Evolutionary conservation across 176 grass and related monocot genomes (phyloP).

Genomic region (Aegilops umbellulata): DNA sequence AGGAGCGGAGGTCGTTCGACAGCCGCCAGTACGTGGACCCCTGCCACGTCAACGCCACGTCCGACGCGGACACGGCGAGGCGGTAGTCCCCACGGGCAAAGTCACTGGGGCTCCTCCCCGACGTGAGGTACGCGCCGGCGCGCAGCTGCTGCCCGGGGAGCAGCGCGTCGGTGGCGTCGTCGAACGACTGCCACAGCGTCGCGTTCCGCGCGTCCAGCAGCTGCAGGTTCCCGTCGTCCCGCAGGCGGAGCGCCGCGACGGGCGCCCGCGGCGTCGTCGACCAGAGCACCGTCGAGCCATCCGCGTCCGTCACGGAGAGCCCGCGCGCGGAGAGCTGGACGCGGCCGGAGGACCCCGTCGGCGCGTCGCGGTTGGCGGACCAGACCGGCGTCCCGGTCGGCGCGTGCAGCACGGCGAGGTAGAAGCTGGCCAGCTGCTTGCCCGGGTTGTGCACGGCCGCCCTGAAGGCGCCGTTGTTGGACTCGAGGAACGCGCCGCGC

Average conservation of each 20-base stretch:
- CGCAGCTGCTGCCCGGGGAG: slow-evolving; percentile 54
- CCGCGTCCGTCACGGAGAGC: slow-evolving; percentile 38
- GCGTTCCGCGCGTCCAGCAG: slow-evolving; percentile 54
- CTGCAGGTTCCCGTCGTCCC: slow-evolving; percentile 76
- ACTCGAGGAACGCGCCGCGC: slow-evolving; percentile 58
- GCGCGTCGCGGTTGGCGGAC: slow-evolving; percentile 60
- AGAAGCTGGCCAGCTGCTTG: slow-evolving; percentile 51
- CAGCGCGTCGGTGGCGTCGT: slow-evolving; percentile 60
- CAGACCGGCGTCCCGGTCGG: slow-evolving; percentile 55
- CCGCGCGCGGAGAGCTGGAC: slow-evolving; percentile 45
- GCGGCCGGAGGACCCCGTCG: slow-evolving; percentile 42
- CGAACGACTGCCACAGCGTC: slow-evolving; percentile 83
- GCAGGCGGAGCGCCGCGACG: slow-evolving; percentile 47
- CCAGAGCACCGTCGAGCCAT: slow-evolving; percentile 55
- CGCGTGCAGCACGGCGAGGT: slow-evolving; percentile 58
- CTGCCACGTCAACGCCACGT: slow-evolving; percentile 57
- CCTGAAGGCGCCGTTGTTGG: slow-evolving; percentile 42
- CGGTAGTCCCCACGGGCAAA: slow-evolving; percentile 52
- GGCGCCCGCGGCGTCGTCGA: slow-evolving; percentile 35
- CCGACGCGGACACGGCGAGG: slow-evolving; percentile 19
- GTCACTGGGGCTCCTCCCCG: slow-evolving; percentile 18
- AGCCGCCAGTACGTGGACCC: slow-evolving; percentile 65
- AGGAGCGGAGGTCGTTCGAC: slow-evolving; percentile 52
- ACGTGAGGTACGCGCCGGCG: slow-evolving; percentile 42
- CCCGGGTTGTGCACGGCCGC: slow-evolving; percentile 52